phyloP scores from a whole-genome alignment of 345 rosid species.

The Arabidopsis arenosa region DNA sequence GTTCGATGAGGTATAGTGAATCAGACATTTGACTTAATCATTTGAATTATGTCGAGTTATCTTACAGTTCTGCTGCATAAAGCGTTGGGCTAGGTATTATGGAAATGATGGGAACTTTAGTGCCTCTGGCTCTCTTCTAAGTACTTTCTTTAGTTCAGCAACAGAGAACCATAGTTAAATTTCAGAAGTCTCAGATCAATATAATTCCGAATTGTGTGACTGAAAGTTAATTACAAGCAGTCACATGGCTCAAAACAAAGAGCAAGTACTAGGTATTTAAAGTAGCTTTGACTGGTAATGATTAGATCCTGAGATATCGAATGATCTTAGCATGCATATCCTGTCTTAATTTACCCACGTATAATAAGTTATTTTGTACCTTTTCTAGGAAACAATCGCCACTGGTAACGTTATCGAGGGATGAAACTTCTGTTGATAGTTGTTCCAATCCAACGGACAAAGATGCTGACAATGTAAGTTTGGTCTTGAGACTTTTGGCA shows the following conservation, averaged over 20 bases:
- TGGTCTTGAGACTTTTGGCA: conserved; percentile 71
- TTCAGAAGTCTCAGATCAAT: neutral
- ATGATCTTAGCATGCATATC: neutral
- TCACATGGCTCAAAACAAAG: neutral
- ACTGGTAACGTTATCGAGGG: conserved; percentile 44
- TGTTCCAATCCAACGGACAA: conserved; percentile 47
- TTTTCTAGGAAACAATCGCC: conserved; percentile 62
- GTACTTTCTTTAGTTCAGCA: conserved; percentile 3
- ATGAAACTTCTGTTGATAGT: conserved; percentile 49
- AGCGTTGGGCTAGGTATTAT: neutral
- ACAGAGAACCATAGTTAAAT: conserved; percentile 2
- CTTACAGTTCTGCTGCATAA: conserved; percentile 25
- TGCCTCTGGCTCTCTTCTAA: neutral
- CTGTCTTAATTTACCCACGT: neutral
- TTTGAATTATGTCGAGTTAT: neutral
- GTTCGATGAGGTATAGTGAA: conserved; percentile 60
- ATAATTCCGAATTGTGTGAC: neutral
- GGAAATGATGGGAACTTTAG: neutral
- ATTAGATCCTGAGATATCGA: neutral
- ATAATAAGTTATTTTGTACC: conserved; percentile 18
- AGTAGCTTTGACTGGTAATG: conserved; percentile 7
- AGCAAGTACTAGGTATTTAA: conserved; percentile 10
- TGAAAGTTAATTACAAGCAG: neutral
- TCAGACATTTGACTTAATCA: neutral
- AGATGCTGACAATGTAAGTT: conserved; percentile 53